Percentiles rank a stretch among this genome's conserved stretches.
These are phyloP conservation scores for Phyllostachys edulis DNA, from an alignment of 176 grass and related monocot genomes.

Conservation along the genomic window DNA sequence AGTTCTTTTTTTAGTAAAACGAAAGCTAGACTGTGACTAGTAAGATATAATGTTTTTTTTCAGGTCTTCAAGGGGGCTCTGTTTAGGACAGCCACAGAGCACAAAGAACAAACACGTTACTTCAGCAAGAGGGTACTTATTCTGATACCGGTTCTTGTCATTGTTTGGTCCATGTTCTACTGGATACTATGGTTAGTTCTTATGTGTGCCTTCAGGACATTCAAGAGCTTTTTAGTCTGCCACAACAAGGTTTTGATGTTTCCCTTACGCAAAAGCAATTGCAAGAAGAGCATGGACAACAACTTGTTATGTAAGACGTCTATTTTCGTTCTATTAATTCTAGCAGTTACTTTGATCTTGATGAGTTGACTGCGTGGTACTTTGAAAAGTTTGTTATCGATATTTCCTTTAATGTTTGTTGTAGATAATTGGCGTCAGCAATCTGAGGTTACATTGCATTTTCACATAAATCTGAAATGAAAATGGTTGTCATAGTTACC, in stretches of 20 bases:
- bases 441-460: background rate
- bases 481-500: background rate
- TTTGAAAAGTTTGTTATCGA: background rate
- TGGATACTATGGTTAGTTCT: slow-evolving; percentile 16
- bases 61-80: slow-evolving; percentile 87
- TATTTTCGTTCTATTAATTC: slow-evolving; percentile 2
- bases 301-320: slow-evolving; percentile 53
- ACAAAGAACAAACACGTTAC: slow-evolving; percentile 92
- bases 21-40: background rate
- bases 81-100: slow-evolving; percentile 89
- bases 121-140: slow-evolving; percentile 76
- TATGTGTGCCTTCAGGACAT: slow-evolving; percentile 59
- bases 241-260: slow-evolving; percentile 89
- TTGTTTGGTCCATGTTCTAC: slow-evolving; percentile 7
- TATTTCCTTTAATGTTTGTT: background rate
- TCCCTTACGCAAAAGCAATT: slow-evolving; percentile 74
- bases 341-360: background rate
- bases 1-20: background rate
- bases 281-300: slow-evolving; percentile 82
- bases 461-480: slow-evolving; percentile 1
- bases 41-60: slow-evolving; percentile 18
- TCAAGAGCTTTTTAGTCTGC: slow-evolving; percentile 77
- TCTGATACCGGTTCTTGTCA: slow-evolving; percentile 15
- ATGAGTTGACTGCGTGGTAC: background rate
- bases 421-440: background rate